Base-by-base conservation (phyloP, 1,284 basidiomycete genomes). In the Cryptococcus hybrid region DNA sequence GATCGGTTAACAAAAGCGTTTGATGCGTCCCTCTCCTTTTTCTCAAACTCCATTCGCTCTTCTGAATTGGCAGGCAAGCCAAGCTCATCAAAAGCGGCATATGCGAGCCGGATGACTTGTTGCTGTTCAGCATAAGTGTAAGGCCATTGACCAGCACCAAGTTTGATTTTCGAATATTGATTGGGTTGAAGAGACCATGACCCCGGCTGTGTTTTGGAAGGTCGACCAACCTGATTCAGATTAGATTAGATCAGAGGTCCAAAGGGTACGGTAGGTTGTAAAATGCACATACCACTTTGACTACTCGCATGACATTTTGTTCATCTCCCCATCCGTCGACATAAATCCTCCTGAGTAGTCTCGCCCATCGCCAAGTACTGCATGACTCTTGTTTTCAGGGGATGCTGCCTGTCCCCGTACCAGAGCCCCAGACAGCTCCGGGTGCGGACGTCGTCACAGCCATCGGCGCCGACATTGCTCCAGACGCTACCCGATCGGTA, bases 161-260 rank as follows among this genome's bases (percentile, higher is more conserved):
- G 62, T 56, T 76, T 76, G 70, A 76, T 67, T 56, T 75, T 74
- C 44, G 69, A 57, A 55, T 76, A 76, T 52, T 76, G 73, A 7
- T 59, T 54, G 6, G 74, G 71, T 3, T 62, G 61, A 3, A 76
- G 62, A 5, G 64, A 62, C 36, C 64, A 75, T 42, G 54, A 54
- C 13, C 56, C 56, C 11, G 61, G 59, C 52, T 57, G 47, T 2
- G 58, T 56, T 1, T 52, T 37, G 18, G 59, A 56, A 7, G 62
- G 53, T 11, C 59, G 51, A 5, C 70, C 70, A 51, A 72, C 67
- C 70, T 72, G 38, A 18, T 18, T 18, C 18, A 18, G 18, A 18
- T 18, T 18, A 18, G 18, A 18, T 18, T 18, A 18, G 18, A 18
- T 18, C 18, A 18, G 18, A 18, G 18, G 18, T 50, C 36, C 47